Conservation (phyloP, 2,329 filamentous ascomycete genomes). For the Fusarium poae region DNA sequence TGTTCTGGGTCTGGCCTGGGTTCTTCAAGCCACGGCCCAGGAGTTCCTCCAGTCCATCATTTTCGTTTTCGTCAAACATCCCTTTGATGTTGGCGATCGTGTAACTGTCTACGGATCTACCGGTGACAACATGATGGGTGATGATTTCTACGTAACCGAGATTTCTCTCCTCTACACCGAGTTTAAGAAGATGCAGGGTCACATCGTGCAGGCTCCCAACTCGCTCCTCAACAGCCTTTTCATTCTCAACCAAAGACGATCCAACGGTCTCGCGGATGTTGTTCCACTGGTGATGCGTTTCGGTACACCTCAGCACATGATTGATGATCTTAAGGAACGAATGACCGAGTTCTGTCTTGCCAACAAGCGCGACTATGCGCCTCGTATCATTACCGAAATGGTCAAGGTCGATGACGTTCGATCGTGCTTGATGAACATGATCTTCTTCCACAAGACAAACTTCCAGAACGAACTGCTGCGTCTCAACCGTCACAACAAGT, state of each 20-base stretch:
- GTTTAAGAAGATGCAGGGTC: constrained; percentile 98
- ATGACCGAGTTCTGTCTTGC: constrained; percentile 85
- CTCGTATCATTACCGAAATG: constrained; percentile 88
- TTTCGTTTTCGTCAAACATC: constrained; percentile 97
- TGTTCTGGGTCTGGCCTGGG: constrained; percentile 90
- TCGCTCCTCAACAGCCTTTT: constrained; percentile 92
- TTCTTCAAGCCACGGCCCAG: constrained; percentile 91
- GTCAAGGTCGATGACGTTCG: constrained; percentile 84
- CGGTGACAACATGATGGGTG: constrained; percentile 80
- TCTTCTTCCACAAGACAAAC: constrained; percentile 98
- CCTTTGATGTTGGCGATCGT: constrained; percentile 94
- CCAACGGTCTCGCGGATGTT: constrained; percentile 87
- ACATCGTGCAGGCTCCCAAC: constrained; percentile 96
- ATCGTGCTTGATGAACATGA: constrained; percentile 87
- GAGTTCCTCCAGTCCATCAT: constrained; percentile 95
- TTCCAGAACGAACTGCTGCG: constrained; percentile 96
- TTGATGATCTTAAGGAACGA: constrained; percentile 82
- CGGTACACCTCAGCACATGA: constrained; percentile 84
- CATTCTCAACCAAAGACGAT: constrained; percentile 93
- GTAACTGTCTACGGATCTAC: constrained; percentile 93
- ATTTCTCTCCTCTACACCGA: constrained; percentile 94
- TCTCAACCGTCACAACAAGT: constrained; percentile 91
- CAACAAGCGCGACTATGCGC: constrained; percentile 91
- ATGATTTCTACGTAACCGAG: constrained; percentile 97
- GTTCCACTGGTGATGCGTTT: constrained; percentile 88